These are phyloP conservation scores for Chenopodium suecicum DNA, from an alignment of 148 eudicot species.

Conservation along the genomic window DNA sequence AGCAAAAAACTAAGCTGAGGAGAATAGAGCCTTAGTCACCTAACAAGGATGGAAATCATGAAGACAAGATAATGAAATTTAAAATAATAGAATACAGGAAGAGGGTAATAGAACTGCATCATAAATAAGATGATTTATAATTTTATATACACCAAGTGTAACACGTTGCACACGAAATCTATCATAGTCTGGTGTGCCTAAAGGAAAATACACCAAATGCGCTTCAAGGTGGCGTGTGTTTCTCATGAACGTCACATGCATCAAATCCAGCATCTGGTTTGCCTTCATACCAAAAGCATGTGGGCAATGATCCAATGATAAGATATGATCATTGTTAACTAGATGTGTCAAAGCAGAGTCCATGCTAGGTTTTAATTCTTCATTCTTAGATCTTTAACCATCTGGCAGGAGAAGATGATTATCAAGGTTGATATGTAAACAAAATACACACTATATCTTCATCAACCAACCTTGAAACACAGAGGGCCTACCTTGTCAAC, in stretches of 20 bases:
- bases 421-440: neutral
- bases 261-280: too few species aligned
- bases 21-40: neutral
- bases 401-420: neutral
- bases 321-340: neutral
- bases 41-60: neutral
- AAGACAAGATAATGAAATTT: neutral
- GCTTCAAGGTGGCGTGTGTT: neutral
- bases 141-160: neutral
- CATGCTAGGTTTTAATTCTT: neutral
- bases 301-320: neutral
- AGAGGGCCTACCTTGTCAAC: neutral
- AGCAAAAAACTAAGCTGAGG: too few species aligned
- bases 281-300: neutral
- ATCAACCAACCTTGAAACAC: constrained; percentile 1
- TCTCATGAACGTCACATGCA: neutral
- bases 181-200: neutral
- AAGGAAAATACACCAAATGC: neutral
- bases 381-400: neutral
- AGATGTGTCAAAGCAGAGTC: neutral
- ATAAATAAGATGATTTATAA: neutral
- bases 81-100: neutral
- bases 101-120: neutral
- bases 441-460: neutral
- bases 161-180: neutral